Evolutionary conservation across 2,329 filamentous ascomycete genomes (phyloP).

Genomic region (Fusarium agapanthi): DNA sequence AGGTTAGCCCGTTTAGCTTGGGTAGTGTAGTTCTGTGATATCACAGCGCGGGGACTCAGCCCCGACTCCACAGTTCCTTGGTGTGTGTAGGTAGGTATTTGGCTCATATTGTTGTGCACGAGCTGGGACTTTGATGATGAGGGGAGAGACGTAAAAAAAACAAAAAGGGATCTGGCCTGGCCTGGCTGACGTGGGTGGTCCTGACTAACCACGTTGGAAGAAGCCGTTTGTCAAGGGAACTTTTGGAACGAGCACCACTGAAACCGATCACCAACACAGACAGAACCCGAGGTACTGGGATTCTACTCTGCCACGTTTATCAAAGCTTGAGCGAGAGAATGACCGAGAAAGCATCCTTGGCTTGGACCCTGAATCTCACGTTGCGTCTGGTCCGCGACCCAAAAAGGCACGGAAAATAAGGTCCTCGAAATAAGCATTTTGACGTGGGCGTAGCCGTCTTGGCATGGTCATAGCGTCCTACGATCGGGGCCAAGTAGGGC

Average conservation of each 20-base stretch:
- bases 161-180: constrained; percentile 8
- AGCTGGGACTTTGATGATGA: not conserved
- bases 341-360: not conserved
- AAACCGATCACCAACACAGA: not conserved
- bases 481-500: constrained; percentile 9
- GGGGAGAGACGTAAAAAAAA: not conserved
- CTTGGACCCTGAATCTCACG: constrained; percentile 2
- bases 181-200: constrained; percentile 14
- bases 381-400: not conserved
- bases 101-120: constrained; percentile 23
- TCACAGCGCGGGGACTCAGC: constrained; percentile 21
- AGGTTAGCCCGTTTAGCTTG: not conserved
- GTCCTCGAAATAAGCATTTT: constrained; percentile 24
- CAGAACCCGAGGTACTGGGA: not conserved
- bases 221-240: constrained; percentile 18
- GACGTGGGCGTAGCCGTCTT: constrained; percentile 37
- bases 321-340: not conserved
- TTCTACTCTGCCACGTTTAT: not conserved
- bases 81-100: constrained; percentile 10
- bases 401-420: constrained; percentile 10
- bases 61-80: not conserved
- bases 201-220: constrained; percentile 22
- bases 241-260: constrained; percentile 7
- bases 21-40: constrained; percentile 3
- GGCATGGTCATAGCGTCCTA: constrained; percentile 24